Evolutionary conservation across 179 eudicot species (phyloP), one percentile per base, ranked within the genome.

Genomic region (Pouteria campechiana): DNA sequence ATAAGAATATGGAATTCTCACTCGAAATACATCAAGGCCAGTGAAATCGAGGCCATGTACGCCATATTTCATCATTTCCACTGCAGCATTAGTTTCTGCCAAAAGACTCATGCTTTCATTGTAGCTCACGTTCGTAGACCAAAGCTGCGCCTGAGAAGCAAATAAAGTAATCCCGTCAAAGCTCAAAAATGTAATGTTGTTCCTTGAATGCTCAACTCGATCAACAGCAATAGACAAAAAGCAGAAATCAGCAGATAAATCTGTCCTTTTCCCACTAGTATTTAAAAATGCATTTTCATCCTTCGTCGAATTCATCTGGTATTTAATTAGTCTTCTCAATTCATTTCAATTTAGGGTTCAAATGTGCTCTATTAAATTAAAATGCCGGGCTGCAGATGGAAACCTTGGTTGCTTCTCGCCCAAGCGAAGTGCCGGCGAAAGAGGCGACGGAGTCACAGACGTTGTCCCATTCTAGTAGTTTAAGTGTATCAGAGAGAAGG

Each of bases 391-490:
- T n/a, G 43, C 25, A 57, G 40, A 19, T 29, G n/a, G 48, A 43
- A 16, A 81, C 96, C 77, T 72, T 74, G 39, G 75, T 54, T 49
- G 83, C 93, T 54, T 76, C 36, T 46, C 67, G 73, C 18, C 90
- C 97, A 3, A 62, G 54, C 17, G 80, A 67, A 64, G 97, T 89
- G 34, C 73, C 75, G 40, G 97, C 89, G 41, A 85, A 90, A 25
- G 98, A 76, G 28, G 95, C 72, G 44, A 90, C 94, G 59, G 71
- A 70, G 50, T 86, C 83, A 61, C 87, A 90, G 25, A 90, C 53
- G 69, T 79, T 71, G 34, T 90, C 90, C 98, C 98, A 90, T 40
- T 82, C 87, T 15, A 90, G 55, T 25, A 81, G 79, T 57, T 75
- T 74, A 52, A 86, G 76, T 54, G 84, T 81, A 57, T 68, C 73